Evolutionary conservation across 306 rosid species (phyloP).

Genomic region (Inga oerstediana): DNA sequence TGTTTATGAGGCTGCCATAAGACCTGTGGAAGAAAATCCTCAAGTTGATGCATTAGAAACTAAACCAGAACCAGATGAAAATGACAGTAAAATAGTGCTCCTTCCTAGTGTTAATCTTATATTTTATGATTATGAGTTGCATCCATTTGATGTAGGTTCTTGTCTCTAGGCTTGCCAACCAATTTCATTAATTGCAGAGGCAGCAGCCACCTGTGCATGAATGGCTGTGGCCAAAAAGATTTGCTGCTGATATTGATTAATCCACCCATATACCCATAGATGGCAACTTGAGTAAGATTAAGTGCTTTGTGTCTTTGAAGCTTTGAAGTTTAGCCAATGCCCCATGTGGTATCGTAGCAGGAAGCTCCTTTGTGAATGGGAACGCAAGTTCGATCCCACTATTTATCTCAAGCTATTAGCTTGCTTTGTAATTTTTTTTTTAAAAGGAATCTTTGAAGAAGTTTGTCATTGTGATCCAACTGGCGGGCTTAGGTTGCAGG

Average conservation of each 20-base stretch:
- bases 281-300: conserved; percentile 21
- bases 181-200: conserved; percentile 79
- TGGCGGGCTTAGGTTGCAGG: conserved; percentile 43
- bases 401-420: background rate
- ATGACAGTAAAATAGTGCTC: conserved; percentile 72
- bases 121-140: conserved; percentile 84
- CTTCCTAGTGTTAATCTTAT: conserved; percentile 92
- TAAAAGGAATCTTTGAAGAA: background rate
- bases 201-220: conserved; percentile 70
- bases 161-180: conserved; percentile 95
- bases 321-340: background rate
- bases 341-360: background rate
- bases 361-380: background rate
- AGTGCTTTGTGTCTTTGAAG: background rate
- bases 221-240: conserved; percentile 47
- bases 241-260: conserved; percentile 28
- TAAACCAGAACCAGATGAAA: conserved; percentile 62
- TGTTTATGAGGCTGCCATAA: conserved; percentile 61
- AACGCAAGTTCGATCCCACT: background rate
- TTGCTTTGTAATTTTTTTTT: background rate
- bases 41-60: conserved; percentile 44
- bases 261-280: background rate
- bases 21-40: conserved; percentile 53
- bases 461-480: background rate
- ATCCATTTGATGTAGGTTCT: conserved; percentile 87